A percentile compares a stretch with the other conserved stretches of the same genome.
These are phyloP conservation scores for Cystobasidiopsis lactophilus DNA, from an alignment of 768 basidiomycete genomes.

Conservation along the genomic window DNA sequence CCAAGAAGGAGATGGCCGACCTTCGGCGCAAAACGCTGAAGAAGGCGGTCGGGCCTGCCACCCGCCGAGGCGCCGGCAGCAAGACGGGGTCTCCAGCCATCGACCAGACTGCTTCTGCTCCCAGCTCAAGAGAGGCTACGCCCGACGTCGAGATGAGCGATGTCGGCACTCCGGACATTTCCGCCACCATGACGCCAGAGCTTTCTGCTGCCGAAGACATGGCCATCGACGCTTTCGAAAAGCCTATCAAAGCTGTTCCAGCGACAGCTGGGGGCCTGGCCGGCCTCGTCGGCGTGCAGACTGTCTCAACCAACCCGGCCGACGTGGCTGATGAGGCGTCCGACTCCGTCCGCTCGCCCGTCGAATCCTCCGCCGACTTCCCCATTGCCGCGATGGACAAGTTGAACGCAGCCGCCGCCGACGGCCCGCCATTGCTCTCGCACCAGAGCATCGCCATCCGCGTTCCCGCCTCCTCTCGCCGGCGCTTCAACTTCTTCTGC, in stretches of 20 bases:
- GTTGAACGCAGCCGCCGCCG: background rate
- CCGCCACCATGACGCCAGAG: background rate
- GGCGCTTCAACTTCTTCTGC: conserved; percentile 40
- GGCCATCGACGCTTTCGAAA: background rate
- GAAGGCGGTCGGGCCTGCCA: conserved; percentile 36
- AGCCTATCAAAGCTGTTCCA: conserved; percentile 5
- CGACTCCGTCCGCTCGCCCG: background rate
- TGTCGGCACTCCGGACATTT: background rate
- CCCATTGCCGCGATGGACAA: background rate
- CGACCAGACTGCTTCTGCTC: conserved; percentile 7
- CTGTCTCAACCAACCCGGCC: background rate
- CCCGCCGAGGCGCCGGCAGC: conserved; percentile 24
- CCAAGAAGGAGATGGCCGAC: conserved; percentile 26
- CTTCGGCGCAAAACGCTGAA: conserved; percentile 56
- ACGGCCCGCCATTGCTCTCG: background rate
- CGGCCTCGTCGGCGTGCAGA: conserved; percentile 8
- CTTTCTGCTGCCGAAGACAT: background rate
- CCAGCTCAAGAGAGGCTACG: conserved; percentile 6
- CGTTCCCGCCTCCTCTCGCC: background rate
- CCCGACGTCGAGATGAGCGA: conserved; percentile 6
- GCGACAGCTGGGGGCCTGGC: conserved; percentile 10
- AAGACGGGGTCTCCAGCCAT: conserved; percentile 19
- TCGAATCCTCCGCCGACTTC: background rate
- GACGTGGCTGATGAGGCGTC: background rate
- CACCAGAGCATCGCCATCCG: background rate